Base-by-base conservation (phyloP, 116 monocot genomes). In the Papilionanthe hybrid region DNA sequence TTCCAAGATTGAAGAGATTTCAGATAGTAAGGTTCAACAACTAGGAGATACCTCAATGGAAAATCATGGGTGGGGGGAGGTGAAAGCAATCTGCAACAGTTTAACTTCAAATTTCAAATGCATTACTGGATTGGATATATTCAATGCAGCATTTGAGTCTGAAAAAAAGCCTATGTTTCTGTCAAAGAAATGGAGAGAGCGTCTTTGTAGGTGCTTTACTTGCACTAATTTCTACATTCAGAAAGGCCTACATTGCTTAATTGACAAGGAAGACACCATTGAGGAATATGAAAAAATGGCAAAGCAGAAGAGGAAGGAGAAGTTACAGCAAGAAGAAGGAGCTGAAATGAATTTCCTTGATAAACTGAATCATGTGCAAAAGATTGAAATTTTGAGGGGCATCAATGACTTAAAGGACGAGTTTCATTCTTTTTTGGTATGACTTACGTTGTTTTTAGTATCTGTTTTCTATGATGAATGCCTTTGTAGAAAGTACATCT, bases 241-340 rank as follows among this genome's bases (percentile, higher is more conserved):
- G 77, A 90, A 89, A 41, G 89, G 85, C 7, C 81, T 99, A 78
- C 50, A 67, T 20, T 93, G 81, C 87, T 79, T 99, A 30, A 82
- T 90, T 49, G 92, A 99, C 50, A 88, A 88, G 74, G 95, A 93
- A 0, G 99, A 99, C 45, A 86, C 99, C 18, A 79, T 95, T 55
- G 89, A 87, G 86, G 95, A 95, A 80, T 99, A 99, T 86, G 95
- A 95, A 80, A 90, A 87, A 57, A 83, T 90, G 3, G 95, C 93
- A 73, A 90, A 91, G 72, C 83, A 83, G 78, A 99, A 87, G 85
- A 89, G 95, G 78, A 80, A 90, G 69, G 87, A 93, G 75, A 95
- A 92, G 72, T 67, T 93, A 84, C 88, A 95, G 84, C 79, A 93
- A 80, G 90, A 88, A 77, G 93, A 93, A 87, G 90, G 92, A 67